Evolutionary conservation across 2,329 filamentous ascomycete species (phyloP).

Genomic region (Fusarium graminum): DNA sequence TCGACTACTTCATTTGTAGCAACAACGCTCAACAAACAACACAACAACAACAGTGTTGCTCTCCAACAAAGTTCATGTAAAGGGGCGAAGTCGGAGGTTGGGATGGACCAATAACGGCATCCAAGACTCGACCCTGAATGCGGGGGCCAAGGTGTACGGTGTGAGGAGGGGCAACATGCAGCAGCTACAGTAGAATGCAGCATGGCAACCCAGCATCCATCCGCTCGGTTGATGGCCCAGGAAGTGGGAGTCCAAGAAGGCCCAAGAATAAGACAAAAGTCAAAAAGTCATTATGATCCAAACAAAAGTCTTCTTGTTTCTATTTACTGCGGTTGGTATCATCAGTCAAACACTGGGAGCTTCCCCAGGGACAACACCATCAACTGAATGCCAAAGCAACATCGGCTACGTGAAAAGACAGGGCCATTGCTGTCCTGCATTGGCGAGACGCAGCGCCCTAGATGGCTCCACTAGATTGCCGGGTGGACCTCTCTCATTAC

Average conservation of each 20-base stretch:
- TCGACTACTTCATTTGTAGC: neutral
- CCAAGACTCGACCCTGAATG: conserved; percentile 42
- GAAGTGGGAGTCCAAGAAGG: neutral
- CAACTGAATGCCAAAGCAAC: conserved; percentile 8
- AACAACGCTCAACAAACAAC: no score
- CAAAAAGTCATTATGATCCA: neutral
- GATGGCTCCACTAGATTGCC: conserved; percentile 18
- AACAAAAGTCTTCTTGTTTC: neutral
- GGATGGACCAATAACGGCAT: conserved; percentile 33
- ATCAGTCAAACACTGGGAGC: neutral
- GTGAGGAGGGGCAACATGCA: conserved; percentile 39
- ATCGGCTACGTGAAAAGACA: conserved; percentile 19
- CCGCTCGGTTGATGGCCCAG: neutral
- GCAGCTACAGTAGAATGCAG: conserved; percentile 23
- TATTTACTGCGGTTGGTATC: neutral
- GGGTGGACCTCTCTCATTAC: conserved; percentile 25
- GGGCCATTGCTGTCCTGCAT: conserved; percentile 23
- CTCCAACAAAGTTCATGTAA: no score
- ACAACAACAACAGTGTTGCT: no score
- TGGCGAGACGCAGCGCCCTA: conserved; percentile 21
- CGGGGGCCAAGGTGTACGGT: conserved; percentile 34
- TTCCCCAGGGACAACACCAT: neutral
- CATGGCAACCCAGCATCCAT: conserved; percentile 10
- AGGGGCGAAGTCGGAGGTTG: conserved; percentile 16
- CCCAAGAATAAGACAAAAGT: no score